phyloP scores from a whole-genome alignment of 2,329 filamentous ascomycete species.

The Fusarium keratoplasticum region DNA sequence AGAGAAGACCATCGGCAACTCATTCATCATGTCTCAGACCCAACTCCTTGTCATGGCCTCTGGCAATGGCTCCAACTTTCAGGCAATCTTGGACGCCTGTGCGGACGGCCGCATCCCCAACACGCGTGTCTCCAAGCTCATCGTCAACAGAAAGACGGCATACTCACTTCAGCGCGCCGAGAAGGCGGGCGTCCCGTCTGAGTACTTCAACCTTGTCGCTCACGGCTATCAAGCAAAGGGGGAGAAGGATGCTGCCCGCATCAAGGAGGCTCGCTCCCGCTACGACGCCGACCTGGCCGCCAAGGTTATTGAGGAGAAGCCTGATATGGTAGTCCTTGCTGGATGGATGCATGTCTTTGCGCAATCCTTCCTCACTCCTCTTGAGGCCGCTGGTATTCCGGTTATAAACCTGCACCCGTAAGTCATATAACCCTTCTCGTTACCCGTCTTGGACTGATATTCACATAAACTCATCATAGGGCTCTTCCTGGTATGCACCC shows the following conservation, averaged over 20 bases:
- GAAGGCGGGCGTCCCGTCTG: conserved; percentile 67
- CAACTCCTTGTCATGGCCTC: conserved; percentile 74
- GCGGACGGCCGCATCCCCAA: conserved; percentile 53
- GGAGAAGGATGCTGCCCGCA: conserved; percentile 68
- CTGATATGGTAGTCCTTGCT: conserved; percentile 81
- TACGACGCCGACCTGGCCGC: conserved; percentile 82
- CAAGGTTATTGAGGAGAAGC: conserved; percentile 71
- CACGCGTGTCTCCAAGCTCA: conserved; percentile 59
- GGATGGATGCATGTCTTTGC: conserved; percentile 91
- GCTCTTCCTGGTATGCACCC: conserved; percentile 64
- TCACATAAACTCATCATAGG: conserved; percentile 56
- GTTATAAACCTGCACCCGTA: conserved; percentile 83
- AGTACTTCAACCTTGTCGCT: conserved; percentile 84
- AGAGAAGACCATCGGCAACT: not conserved
- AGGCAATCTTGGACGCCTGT: conserved; percentile 72
- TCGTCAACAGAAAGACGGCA: conserved; percentile 62
- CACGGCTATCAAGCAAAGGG: conserved; percentile 70
- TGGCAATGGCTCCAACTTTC: conserved; percentile 81
- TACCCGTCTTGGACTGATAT: not conserved
- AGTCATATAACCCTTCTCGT: not conserved
- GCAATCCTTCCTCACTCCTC: conserved; percentile 73
- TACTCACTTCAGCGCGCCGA: conserved; percentile 56
- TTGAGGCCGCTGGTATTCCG: conserved; percentile 69
- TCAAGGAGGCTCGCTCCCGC: conserved; percentile 69
- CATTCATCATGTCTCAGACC: conserved; percentile 53